Base-by-base conservation (phyloP, 2,329 filamentous ascomycete genomes). In the Aspergillus pseudoterreus region DNA sequence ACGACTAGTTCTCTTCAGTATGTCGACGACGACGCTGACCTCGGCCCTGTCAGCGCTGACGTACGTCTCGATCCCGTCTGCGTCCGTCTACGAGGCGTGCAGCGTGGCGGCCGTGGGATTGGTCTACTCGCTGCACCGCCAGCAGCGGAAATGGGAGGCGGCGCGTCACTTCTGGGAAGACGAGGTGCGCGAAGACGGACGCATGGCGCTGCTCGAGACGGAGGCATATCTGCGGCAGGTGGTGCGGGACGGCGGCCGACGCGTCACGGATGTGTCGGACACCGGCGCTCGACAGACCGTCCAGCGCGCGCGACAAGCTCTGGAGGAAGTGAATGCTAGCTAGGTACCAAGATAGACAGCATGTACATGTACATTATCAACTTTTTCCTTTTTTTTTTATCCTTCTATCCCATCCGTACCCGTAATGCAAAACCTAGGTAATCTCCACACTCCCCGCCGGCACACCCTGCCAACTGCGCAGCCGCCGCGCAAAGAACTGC, bases 1-100 rank as follows among this genome's bases (percentile, higher is more conserved):
- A 69, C 82, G 79, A 51, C 81, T 92, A 2, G 84, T 96, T 4
- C 67, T 95, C 4, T 85, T 91, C 63, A 88, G 88, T 0, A 73
- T 90, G 0, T 86, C 84, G 47, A 90, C 89, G 0, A 87, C 88
- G 0, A 82, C 83, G 4, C 72, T 88, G 3, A 81, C 81, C 1
- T 75, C 78, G 10, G 80, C 79, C 0, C 72, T 85, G 2, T 80
- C 78, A 0, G 76, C 71, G 0, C 75, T 84, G 50, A 74, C 82
- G 3, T 83, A 81, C 63, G 57, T 82, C 15, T 82, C 81, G 14
- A 62, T 78, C 8, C 74, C 77, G 0, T 71, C 77, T 0, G 74
- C 78, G 6, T 76, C 76, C 1, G 50, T 80, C 1, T 83, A 83
- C 52, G 82, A 84, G 64, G 79, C 81, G 4, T 78, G 81, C 35